These are phyloP conservation scores for Calocera viscosa DNA, from an alignment of 768 basidiomycete species.

Conservation along the genomic window DNA sequence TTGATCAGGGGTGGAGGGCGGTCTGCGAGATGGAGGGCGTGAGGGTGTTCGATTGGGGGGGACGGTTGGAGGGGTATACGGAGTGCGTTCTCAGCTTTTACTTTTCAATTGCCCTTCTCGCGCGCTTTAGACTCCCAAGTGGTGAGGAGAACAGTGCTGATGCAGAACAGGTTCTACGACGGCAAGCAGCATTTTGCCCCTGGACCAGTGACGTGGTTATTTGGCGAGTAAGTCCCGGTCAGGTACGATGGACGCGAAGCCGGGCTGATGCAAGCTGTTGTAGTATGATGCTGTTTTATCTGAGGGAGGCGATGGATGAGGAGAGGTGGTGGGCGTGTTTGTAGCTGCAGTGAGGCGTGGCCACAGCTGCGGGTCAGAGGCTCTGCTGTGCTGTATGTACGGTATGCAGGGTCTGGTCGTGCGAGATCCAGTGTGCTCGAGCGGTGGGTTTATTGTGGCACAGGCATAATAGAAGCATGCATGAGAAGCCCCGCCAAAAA, in stretches of 20 bases:
- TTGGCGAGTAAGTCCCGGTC: not conserved
- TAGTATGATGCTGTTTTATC: slow-evolving; percentile 2
- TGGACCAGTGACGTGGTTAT: not conserved
- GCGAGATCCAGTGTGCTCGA: too few species aligned
- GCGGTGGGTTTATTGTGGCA: too few species aligned
- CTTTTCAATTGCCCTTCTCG: too few species aligned
- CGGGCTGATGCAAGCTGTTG: too few species aligned
- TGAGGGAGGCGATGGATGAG: not conserved
- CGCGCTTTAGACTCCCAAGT: too few species aligned
- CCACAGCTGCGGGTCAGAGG: too few species aligned
- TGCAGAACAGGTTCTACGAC: not conserved
- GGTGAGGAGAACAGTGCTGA: not conserved
- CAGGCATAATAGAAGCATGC: too few species aligned
- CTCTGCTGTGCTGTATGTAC: too few species aligned
- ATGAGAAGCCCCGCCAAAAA: too few species aligned
- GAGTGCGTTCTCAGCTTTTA: not conserved
- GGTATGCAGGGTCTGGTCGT: too few species aligned
- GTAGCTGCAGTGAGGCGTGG: not conserved
- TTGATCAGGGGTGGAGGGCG: not conserved
- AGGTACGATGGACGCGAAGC: too few species aligned
- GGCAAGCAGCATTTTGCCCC: not conserved
- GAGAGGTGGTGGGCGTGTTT: not conserved
- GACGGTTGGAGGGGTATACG: not conserved
- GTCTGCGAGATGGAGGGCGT: not conserved
- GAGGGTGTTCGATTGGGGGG: not conserved